Percentiles rank a stretch among this genome's conserved stretches.
Conservation (phyloP, 2,329 filamentous ascomycete species). For the Colletotrichum limetticola region DNA sequence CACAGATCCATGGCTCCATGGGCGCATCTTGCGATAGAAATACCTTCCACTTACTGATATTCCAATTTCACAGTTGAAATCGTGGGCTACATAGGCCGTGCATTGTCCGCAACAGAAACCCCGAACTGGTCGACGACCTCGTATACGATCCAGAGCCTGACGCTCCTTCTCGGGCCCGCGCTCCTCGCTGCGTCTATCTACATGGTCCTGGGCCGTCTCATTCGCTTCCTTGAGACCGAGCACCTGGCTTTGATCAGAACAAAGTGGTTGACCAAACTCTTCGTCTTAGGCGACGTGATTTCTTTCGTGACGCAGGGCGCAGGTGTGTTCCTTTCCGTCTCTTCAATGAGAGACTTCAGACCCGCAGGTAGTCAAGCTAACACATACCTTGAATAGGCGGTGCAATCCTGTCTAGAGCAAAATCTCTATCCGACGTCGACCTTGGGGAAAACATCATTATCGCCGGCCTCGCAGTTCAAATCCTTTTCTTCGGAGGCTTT, state of each 20-base stretch:
- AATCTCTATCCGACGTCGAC: background rate
- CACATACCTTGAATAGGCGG: background rate
- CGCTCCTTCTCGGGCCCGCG: slow-evolving; percentile 19
- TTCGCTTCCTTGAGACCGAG: background rate
- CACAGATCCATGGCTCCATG: too few species aligned
- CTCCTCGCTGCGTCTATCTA: slow-evolving; percentile 30
- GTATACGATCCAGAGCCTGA: slow-evolving; percentile 17
- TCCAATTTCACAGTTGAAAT: too few species aligned
- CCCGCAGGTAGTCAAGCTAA: too few species aligned
- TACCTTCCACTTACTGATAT: too few species aligned
- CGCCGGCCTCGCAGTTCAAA: slow-evolving; percentile 60
- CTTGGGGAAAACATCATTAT: slow-evolving; percentile 57
- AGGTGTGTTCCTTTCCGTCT: background rate
- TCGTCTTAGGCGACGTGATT: slow-evolving; percentile 30
- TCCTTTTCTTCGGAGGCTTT: slow-evolving; percentile 63
- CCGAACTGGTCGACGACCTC: background rate
- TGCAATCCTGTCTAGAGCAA: background rate
- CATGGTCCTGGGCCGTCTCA: slow-evolving; percentile 28
- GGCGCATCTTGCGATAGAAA: too few species aligned
- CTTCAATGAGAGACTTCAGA: too few species aligned
- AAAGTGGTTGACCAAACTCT: slow-evolving; percentile 34
- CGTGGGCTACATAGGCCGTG: too few species aligned
- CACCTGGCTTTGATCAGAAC: slow-evolving; percentile 39
- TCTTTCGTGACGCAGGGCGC: slow-evolving; percentile 25
- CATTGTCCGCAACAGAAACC: background rate